These are phyloP conservation scores for Xylariaceae sp. DNA, from an alignment of 2,329 filamentous ascomycete species.

Conservation along the genomic window DNA sequence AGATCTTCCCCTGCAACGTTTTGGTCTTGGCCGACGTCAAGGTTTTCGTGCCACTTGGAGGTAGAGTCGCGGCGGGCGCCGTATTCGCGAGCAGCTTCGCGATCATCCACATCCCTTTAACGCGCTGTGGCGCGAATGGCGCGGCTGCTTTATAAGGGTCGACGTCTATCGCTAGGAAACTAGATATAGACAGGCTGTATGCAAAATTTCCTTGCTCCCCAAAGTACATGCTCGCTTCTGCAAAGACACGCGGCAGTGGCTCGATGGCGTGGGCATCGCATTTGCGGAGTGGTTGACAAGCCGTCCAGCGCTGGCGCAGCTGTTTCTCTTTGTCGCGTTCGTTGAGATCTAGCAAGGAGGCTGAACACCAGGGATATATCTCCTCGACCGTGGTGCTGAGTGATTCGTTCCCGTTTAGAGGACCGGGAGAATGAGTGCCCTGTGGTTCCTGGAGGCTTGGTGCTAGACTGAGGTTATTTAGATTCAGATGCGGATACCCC, in stretches of 20 bases:
- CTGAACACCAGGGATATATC: slow-evolving; percentile 42
- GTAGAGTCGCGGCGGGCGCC: slow-evolving; percentile 40
- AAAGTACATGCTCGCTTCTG: slow-evolving; percentile 54
- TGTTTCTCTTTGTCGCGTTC: slow-evolving; percentile 27
- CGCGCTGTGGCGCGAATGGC: slow-evolving; percentile 57
- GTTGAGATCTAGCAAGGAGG: slow-evolving; percentile 18
- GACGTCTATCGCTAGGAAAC: slow-evolving; percentile 54
- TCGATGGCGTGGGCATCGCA: slow-evolving; percentile 55
- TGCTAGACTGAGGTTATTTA: slow-evolving; percentile 55
- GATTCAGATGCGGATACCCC: slow-evolving; percentile 47
- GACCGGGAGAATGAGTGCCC: slow-evolving; percentile 40
- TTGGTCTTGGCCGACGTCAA: background rate
- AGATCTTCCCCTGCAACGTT: slow-evolving; percentile 22
- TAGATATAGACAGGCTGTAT: slow-evolving; percentile 54
- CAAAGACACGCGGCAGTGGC: slow-evolving; percentile 54
- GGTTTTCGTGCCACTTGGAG: slow-evolving; percentile 26
- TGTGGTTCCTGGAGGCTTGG: slow-evolving; percentile 47
- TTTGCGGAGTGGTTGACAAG: slow-evolving; percentile 48
- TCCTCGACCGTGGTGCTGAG: slow-evolving; percentile 37
- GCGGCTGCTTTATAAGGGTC: slow-evolving; percentile 59
- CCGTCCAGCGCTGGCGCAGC: slow-evolving; percentile 46
- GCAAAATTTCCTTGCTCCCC: slow-evolving; percentile 50
- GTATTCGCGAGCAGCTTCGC: slow-evolving; percentile 60
- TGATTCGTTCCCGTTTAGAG: slow-evolving; percentile 34
- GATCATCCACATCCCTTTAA: slow-evolving; percentile 59